phyloP scores from a whole-genome alignment of 2,329 filamentous ascomycete species.

The Raffaelea ambrosiae region DNA sequence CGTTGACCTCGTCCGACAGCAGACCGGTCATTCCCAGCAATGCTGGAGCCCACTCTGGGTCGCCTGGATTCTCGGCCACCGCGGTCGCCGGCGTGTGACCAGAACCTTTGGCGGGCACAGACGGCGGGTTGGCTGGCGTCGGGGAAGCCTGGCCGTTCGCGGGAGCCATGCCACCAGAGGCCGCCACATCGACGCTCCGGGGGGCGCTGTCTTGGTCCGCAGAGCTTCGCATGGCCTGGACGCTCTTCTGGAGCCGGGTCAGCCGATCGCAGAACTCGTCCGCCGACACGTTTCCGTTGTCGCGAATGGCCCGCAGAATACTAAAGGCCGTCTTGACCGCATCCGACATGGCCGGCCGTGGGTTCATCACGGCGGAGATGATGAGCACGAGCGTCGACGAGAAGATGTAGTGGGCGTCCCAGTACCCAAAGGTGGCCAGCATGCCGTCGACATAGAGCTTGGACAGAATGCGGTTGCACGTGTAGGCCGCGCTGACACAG shows the following conservation, averaged over 20 bases:
- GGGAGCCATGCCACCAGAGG: background rate
- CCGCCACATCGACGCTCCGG: background rate
- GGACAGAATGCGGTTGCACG: slow-evolving; percentile 12
- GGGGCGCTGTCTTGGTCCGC: background rate
- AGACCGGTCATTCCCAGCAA: background rate
- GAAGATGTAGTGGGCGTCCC: slow-evolving; percentile 24
- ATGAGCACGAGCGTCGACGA: slow-evolving; percentile 21
- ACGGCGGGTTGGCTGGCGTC: no score
- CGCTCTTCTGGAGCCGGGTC: slow-evolving; percentile 12
- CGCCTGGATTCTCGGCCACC: no score
- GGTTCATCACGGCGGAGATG: slow-evolving; percentile 23
- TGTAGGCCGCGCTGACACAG: slow-evolving; percentile 21
- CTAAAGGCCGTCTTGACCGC: slow-evolving; percentile 20
- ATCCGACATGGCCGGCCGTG: slow-evolving; percentile 17
- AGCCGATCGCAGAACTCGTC: slow-evolving; percentile 21
- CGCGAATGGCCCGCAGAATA: slow-evolving; percentile 20
- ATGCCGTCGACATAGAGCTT: slow-evolving; percentile 14
- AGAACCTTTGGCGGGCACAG: background rate
- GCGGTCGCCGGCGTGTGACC: background rate
- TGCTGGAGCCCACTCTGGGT: no score
- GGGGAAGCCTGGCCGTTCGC: no score
- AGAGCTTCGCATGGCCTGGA: background rate
- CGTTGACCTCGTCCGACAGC: background rate
- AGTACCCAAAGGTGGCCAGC: slow-evolving; percentile 22
- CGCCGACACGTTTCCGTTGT: slow-evolving; percentile 20